Conservation (phyloP, 805 yeast species). For the Torulaspora quercuum region DNA sequence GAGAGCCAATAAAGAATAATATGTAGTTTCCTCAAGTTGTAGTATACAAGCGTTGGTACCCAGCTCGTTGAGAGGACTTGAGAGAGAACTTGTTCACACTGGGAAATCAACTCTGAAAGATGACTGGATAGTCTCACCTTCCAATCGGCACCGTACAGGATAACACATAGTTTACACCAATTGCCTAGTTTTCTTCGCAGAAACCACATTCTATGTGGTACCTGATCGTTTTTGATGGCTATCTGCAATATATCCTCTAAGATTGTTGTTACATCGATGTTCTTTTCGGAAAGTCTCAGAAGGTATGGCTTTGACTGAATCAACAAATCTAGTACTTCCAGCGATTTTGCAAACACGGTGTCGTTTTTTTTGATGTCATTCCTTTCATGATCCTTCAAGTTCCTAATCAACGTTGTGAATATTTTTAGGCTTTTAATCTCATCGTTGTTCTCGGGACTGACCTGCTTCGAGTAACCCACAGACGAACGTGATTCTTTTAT, state of each 20-base stretch:
- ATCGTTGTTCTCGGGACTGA: slow-evolving; percentile 1
- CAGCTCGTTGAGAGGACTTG: slow-evolving; percentile 16
- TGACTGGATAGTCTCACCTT: slow-evolving; percentile 15
- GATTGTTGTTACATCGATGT: slow-evolving; percentile 19
- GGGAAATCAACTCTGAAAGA: slow-evolving; percentile 12
- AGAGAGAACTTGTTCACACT: slow-evolving; percentile 20
- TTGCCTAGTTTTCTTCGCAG: slow-evolving; percentile 25
- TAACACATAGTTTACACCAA: slow-evolving; percentile 23
- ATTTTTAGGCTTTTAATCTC: slow-evolving; percentile 23
- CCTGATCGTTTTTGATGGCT: slow-evolving; percentile 15
- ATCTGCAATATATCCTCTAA: slow-evolving; percentile 20
- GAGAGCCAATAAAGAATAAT: slow-evolving; percentile 28
- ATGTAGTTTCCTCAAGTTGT: slow-evolving; percentile 17
- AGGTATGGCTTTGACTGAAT: slow-evolving; percentile 24
- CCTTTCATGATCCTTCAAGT: slow-evolving; percentile 18
- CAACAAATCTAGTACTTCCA: slow-evolving; percentile 30
- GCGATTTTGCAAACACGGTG: slow-evolving; percentile 26
- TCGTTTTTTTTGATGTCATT: slow-evolving; percentile 18
- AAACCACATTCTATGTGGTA: slow-evolving; percentile 27
- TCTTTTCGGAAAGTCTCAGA: slow-evolving; percentile 8
- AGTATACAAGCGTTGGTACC: slow-evolving; percentile 12
- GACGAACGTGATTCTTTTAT: slow-evolving; percentile 21
- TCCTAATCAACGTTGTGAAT: slow-evolving; percentile 20
- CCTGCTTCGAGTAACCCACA: neutral
- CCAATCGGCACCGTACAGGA: slow-evolving; percentile 16